These are phyloP conservation scores for Cenchrus fungigraminus DNA, from an alignment of 176 grass and related monocot species.

Conservation along the genomic window DNA sequence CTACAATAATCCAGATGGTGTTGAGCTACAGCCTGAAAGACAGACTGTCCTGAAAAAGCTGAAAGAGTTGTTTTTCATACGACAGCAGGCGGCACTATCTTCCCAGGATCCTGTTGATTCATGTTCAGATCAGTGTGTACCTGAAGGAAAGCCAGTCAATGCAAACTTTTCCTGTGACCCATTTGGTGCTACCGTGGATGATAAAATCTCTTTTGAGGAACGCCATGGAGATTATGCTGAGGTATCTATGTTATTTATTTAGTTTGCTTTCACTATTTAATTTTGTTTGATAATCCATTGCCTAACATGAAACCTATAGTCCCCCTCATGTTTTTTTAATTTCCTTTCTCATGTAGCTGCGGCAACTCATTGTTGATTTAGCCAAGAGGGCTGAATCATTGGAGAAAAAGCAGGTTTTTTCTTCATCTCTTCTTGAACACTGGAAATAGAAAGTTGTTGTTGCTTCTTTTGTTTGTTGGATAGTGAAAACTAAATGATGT, in stretches of 20 bases:
- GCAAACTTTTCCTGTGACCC: constrained; percentile 23
- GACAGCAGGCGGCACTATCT: constrained; percentile 34
- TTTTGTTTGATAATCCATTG: background rate
- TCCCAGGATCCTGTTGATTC: constrained; percentile 35
- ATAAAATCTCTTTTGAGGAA: constrained; percentile 29
- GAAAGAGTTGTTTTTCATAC: constrained; percentile 50
- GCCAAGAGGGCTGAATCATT: constrained; percentile 52
- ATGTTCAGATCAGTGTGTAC: constrained; percentile 35
- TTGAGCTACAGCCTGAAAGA: constrained; percentile 36
- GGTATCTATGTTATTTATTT: constrained; percentile 29
- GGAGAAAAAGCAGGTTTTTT: constrained; percentile 78
- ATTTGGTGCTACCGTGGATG: constrained; percentile 24
- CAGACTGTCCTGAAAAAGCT: constrained; percentile 51
- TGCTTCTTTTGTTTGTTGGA: constrained; percentile 34
- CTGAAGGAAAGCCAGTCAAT: constrained; percentile 27
- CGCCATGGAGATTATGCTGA: constrained; percentile 23
- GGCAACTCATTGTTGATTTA: constrained; percentile 58
- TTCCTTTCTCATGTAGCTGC: constrained; percentile 56
- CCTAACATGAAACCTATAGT: background rate
- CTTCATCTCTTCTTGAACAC: constrained; percentile 33
- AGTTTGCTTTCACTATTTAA: constrained; percentile 21
- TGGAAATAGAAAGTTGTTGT: constrained; percentile 7
- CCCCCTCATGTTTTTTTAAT: constrained; percentile 24
- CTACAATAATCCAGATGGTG: constrained; percentile 22
- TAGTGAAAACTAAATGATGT: constrained; percentile 23